Evolutionary conservation across 495 filamentous ascomycete species (phyloP), one percentile per base, ranked within the genome.

Genomic region (Tuber microsphaerosporum): DNA sequence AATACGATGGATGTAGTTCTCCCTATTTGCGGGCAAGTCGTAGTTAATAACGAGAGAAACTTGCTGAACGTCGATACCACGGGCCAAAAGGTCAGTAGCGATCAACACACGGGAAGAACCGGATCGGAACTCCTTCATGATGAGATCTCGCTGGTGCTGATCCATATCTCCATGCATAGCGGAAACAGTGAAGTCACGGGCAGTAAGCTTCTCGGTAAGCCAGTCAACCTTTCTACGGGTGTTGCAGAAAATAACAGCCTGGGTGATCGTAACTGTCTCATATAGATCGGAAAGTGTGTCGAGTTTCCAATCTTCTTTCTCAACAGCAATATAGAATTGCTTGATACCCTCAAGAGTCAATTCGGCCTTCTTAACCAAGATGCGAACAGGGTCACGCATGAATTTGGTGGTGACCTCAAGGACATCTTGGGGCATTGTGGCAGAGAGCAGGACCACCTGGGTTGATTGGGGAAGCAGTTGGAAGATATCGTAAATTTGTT

Each of bases 401-500:
- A 99, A 99, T 88, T 99, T 99, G 85, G 95, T 98, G 81, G 95
- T 98, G 84, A 99, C 93, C 87, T 98, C 96, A 75, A 99, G 92
- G 74, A 99, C 95, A 83, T 99, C 96, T 87, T 98, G 93, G 80
- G 95, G 95, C 87, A 99, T 94, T 81, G 95, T 99, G 80, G 95
- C 95, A 56, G 94, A 97, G 70, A 99, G 90, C 77, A 99, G 91
- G 75, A 97, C 94, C 73, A 99, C 95, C 88, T 99, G 95, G 81
- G 96, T 99, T 71, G 94, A 93, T 85, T 94, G 95, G 46, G 95
- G 95, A 70, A 99, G 92, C 69, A 97, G 91, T 85, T 96, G 96
- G 89, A 97, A 99, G 86, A 99, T 95, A 84, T 99, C 96, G 88
- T 99, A 99, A 87, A 99, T 99, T 88, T 99, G 95, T 88, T 99